phyloP scores from a whole-genome alignment of 805 yeast genomes.

The Candida cerambycidarum region DNA sequence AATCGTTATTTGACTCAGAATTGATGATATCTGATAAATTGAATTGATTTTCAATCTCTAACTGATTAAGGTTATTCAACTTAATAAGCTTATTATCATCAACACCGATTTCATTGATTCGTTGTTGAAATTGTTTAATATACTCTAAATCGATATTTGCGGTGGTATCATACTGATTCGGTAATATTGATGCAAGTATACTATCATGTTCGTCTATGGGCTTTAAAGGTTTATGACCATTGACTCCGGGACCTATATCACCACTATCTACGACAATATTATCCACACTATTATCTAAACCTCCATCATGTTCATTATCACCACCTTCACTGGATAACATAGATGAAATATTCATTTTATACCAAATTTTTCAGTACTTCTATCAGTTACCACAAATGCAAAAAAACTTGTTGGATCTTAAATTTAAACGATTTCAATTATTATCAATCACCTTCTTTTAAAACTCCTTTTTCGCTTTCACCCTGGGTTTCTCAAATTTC shows the following conservation, averaged over 20 bases:
- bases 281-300: not conserved
- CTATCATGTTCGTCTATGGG: not conserved
- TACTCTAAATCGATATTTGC: constrained; percentile 5
- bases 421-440: too few species aligned
- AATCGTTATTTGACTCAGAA: not conserved
- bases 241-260: not conserved
- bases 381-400: not conserved
- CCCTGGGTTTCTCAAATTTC: constrained; percentile 8
- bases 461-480: constrained; percentile 5
- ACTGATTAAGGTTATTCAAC: constrained; percentile 8
- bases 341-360: constrained; percentile 37
- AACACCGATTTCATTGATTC: constrained; percentile 13
- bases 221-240: too few species aligned
- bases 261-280: not conserved
- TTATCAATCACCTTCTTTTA: too few species aligned
- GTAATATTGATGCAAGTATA: constrained; percentile 2
- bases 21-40: not conserved
- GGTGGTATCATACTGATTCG: not conserved
- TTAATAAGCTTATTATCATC: constrained; percentile 14
- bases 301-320: not conserved
- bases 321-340: constrained; percentile 30
- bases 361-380: not conserved
- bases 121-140: constrained; percentile 13
- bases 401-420: not conserved
- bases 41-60: not conserved